Conservation (phyloP, 441 rosid species). For the California macrophylla region DNA sequence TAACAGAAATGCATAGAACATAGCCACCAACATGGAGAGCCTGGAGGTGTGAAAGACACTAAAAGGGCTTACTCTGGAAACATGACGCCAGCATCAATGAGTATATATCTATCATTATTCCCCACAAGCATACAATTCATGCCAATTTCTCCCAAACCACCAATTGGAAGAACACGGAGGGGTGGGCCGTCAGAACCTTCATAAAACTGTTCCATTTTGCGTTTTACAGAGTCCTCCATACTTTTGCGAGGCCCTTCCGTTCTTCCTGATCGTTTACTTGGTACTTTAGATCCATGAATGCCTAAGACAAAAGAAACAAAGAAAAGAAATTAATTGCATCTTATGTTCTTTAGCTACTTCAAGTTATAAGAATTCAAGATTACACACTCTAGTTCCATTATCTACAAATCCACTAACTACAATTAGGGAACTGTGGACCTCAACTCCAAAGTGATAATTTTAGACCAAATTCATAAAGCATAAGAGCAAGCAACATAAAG, state of each 20-base stretch:
- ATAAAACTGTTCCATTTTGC: constrained; percentile 91
- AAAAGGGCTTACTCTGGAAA: neutral
- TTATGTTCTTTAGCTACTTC: neutral
- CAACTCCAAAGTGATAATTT: too few species aligned
- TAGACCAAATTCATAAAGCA: neutral
- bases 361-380: neutral
- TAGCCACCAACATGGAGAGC: too few species aligned
- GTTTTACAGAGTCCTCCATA: constrained; percentile 89
- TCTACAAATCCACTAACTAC: too few species aligned
- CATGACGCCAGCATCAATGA: constrained; percentile 33
- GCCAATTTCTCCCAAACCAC: constrained; percentile 96
- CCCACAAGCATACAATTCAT: constrained; percentile 99
- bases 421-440: too few species aligned
- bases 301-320: constrained; percentile 24
- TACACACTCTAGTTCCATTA: neutral
- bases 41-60: too few species aligned
- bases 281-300: constrained; percentile 33
- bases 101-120: constrained; percentile 75
- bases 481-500: neutral
- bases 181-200: constrained; percentile 91
- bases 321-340: neutral
- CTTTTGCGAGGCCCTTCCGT: constrained; percentile 77
- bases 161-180: constrained; percentile 84
- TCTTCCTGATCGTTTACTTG: constrained; percentile 43
- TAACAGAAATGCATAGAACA: too few species aligned